Base-by-base conservation (phyloP, 2,329 filamentous ascomycete species). In the Hypoxylon sp. region DNA sequence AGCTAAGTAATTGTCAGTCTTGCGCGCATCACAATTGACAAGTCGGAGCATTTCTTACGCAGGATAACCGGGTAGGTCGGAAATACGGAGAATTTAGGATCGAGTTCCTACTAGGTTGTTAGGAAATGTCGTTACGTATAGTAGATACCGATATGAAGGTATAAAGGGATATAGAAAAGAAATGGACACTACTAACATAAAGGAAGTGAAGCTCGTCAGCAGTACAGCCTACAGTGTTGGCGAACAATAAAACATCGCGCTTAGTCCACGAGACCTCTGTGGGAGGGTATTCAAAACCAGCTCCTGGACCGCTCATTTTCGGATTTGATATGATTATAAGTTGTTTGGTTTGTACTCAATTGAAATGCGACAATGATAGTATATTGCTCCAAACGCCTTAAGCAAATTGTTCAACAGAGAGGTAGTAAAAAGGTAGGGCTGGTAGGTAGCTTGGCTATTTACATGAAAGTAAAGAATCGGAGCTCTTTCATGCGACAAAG, bases 151-250 rank as follows among this genome's bases (percentile, higher is more conserved):
- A 21, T 9, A 25, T 9, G 6, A 25, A 25, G 5, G 5, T 25
- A 6, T 6, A 25, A 25, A 25, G 5, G 21, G 21, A 37, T n/a
- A 12, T 12, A 5, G n/a, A 23, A n/a, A n/a, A n/a, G n/a, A n/a
- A n/a, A n/a, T n/a, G n/a, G n/a, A n/a, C n/a, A n/a, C n/a, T 40
- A 53, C 43, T 23, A 17, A 94, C 91, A 66, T 91, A 97, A 74
- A 96, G 86, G 69, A 93, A 96, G 69, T 96, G 91, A 67, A 96
- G 83, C 78, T 97, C 92, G 63, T 96, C 86, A n/a, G 81, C 80
- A 8, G 84, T 93, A 68, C 81, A 86, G 48, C 92, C 92, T 70
- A 97, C 93, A 75, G 88, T 93, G 73, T 88, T 88, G 63, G 92
- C 91, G 71, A 97, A 97, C 55, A 97, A 85, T 55, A 97, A 79